These are phyloP conservation scores for Linum usitatissimum DNA, from an alignment of 345 rosid species.

Conservation along the genomic window DNA sequence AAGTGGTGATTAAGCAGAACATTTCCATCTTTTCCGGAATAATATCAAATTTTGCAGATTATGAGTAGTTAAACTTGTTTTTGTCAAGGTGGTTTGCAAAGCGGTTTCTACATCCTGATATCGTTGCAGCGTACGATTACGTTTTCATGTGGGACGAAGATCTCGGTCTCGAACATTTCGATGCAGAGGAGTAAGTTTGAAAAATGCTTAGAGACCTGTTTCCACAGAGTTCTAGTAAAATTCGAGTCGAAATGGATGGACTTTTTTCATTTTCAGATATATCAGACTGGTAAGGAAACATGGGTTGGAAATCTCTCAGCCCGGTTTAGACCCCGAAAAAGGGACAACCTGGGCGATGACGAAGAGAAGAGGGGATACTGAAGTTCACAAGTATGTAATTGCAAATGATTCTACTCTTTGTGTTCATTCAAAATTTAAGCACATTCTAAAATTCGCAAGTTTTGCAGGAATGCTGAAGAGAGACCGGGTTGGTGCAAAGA, in stretches of 20 bases:
- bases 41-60: neutral
- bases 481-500: constrained; percentile 75
- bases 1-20: constrained; percentile 56
- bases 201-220: constrained; percentile 1
- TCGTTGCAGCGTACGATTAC: constrained; percentile 76
- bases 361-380: constrained; percentile 58
- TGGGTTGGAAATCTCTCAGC: constrained; percentile 91
- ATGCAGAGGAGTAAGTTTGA: constrained; percentile 64
- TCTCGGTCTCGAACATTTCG: constrained; percentile 79
- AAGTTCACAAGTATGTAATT: constrained; percentile 75
- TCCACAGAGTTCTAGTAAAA: neutral
- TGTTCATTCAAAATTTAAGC: neutral
- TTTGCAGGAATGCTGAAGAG: constrained; percentile 61
- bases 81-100: constrained; percentile 82
- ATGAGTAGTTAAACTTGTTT: constrained; percentile 7
- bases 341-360: constrained; percentile 96
- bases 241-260: constrained; percentile 1
- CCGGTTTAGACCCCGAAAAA: constrained; percentile 70
- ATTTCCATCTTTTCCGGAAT: neutral
- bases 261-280: constrained; percentile 39
- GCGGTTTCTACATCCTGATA: constrained; percentile 93
- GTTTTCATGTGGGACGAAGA: constrained; percentile 96
- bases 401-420: constrained; percentile 1
- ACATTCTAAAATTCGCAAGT: neutral
- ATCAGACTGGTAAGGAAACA: constrained; percentile 63